Percentiles rank a stretch among this genome's conserved stretches.
These are phyloP conservation scores for Penicillium pulvis DNA, from an alignment of 495 filamentous ascomycete species.

Conservation along the genomic window DNA sequence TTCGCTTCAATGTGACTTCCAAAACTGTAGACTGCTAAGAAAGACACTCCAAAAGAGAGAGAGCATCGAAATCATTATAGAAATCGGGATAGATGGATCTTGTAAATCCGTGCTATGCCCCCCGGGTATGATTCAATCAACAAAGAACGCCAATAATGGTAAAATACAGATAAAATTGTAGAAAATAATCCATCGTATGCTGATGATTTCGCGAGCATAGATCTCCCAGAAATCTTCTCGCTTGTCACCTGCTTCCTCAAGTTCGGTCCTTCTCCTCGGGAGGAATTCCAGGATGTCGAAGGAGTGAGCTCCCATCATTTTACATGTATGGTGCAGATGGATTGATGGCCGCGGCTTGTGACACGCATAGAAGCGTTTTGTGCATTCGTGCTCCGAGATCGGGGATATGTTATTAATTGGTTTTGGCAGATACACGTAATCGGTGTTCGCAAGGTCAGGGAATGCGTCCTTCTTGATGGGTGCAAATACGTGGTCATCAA, in stretches of 20 bases:
- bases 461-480: no score
- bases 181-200: slow-evolving; percentile 13
- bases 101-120: no score
- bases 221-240: slow-evolving; percentile 19
- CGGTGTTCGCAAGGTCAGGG: not conserved
- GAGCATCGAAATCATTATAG: slow-evolving; percentile 9
- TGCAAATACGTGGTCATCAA: no score
- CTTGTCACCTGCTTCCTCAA: slow-evolving; percentile 16
- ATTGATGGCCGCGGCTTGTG: slow-evolving; percentile 2
- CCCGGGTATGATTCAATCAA: slow-evolving; percentile 7
- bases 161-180: slow-evolving; percentile 17
- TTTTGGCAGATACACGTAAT: slow-evolving; percentile 13
- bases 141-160: slow-evolving; percentile 14
- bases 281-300: not conserved
- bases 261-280: slow-evolving; percentile 8
- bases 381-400: slow-evolving; percentile 26
- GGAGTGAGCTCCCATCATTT: no score
- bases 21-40: slow-evolving; percentile 5
- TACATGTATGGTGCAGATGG: no score
- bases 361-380: slow-evolving; percentile 27
- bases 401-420: slow-evolving; percentile 21
- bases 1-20: not conserved
- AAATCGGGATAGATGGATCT: not conserved
- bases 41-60: slow-evolving; percentile 9
- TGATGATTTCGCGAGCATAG: slow-evolving; percentile 16